Conservation (phyloP, 305 asterid genomes). For the Withania somnifera region DNA sequence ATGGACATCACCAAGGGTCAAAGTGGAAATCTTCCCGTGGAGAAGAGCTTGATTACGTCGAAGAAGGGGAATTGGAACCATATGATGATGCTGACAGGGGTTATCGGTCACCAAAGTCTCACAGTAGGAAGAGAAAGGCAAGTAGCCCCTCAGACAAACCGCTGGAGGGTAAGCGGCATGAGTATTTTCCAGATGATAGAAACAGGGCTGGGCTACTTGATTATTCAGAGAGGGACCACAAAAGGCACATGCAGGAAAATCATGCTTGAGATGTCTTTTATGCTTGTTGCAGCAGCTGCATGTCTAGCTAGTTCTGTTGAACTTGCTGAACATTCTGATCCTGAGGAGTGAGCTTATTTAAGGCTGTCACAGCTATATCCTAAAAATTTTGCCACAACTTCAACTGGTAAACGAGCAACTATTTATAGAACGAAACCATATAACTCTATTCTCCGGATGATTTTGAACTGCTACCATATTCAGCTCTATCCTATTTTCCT, state of each 20-base stretch:
- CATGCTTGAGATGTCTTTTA: slow-evolving; percentile 24
- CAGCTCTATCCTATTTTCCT: neutral
- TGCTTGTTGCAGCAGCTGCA: neutral
- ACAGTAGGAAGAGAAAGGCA: slow-evolving; percentile 54
- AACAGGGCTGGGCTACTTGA: slow-evolving; percentile 28
- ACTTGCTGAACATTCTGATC: neutral
- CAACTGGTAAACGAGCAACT: neutral
- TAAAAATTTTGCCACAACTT: neutral
- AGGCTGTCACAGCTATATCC: neutral
- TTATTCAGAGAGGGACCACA: slow-evolving; percentile 63
- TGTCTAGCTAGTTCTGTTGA: neutral
- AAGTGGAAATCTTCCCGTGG: slow-evolving; percentile 32
- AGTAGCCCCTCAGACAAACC: slow-evolving; percentile 39
- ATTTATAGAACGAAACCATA: neutral
- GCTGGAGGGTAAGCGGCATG: slow-evolving; percentile 44
- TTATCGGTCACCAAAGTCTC: slow-evolving; percentile 43
- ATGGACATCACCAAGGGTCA: slow-evolving; percentile 25
- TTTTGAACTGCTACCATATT: neutral
- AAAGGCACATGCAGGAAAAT: slow-evolving; percentile 39
- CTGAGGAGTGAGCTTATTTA: neutral
- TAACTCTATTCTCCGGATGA: neutral
- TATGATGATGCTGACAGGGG: slow-evolving; percentile 38
- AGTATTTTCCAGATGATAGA: slow-evolving; percentile 30
- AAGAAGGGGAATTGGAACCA: slow-evolving; percentile 75
- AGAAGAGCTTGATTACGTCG: slow-evolving; percentile 43